Conservation (phyloP, 202 grass and related monocot species). For the Tripidium arundinaceum region DNA sequence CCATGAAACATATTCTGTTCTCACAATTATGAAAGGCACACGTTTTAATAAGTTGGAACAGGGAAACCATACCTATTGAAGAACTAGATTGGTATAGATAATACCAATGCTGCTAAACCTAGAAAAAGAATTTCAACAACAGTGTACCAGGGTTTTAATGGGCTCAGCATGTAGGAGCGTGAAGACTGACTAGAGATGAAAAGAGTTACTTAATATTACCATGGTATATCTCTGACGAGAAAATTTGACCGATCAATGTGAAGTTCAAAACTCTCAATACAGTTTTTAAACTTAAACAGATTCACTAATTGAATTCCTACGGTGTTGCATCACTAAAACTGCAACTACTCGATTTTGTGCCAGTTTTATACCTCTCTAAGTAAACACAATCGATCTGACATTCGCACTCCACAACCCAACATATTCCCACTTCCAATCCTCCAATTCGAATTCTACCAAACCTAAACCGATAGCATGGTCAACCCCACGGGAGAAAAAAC, state of each 20-base stretch:
- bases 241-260: background rate
- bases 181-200: background rate
- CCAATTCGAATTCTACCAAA: conserved; percentile 5
- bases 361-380: background rate
- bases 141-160: background rate
- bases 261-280: background rate
- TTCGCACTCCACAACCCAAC: background rate
- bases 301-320: background rate
- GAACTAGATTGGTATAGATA: background rate
- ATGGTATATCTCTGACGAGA: background rate
- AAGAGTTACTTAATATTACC: background rate
- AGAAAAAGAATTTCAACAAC: background rate
- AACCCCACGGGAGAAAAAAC: background rate
- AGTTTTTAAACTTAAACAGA: background rate
- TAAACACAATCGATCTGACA: background rate
- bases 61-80: conserved; percentile 1
- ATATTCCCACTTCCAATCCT: background rate
- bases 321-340: background rate
- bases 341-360: background rate
- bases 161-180: background rate
- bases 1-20: conserved; percentile 10
- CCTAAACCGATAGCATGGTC: background rate
- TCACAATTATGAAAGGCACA: background rate
- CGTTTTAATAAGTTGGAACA: background rate
- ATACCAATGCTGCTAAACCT: background rate